phyloP scores from a whole-genome alignment of 2,329 filamentous ascomycete genomes.

The Colletotrichum phormii region DNA sequence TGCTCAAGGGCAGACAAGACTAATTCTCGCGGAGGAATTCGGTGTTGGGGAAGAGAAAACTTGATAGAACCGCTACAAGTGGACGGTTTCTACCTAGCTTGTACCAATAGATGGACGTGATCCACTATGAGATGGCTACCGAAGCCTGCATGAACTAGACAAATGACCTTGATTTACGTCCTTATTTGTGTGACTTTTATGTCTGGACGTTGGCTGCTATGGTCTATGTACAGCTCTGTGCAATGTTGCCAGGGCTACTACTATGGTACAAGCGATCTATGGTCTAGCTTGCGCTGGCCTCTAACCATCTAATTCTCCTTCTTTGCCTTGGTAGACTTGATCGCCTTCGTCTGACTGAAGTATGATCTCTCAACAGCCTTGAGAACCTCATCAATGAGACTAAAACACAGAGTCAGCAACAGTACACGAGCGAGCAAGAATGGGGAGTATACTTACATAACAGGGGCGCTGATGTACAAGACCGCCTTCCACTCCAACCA shows the following conservation, averaged over 20 bases:
- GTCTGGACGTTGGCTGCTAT: conserved; percentile 21
- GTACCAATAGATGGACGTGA: conserved; percentile 49
- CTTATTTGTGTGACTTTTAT: not conserved
- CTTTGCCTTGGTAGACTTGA: conserved; percentile 57
- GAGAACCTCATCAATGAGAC: conserved; percentile 84
- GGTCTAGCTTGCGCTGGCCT: conserved; percentile 41
- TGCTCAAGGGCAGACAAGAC: conserved; percentile 98
- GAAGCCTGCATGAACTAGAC: conserved; percentile 34
- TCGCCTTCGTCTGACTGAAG: conserved; percentile 66
- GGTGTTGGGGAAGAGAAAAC: conserved; percentile 5
- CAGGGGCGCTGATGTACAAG: conserved; percentile 86
- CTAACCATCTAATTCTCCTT: conserved; percentile 61
- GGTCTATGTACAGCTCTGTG: conserved; percentile 33
- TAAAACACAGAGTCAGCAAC: conserved; percentile 46
- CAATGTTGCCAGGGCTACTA: conserved; percentile 34
- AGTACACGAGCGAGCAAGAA: not conserved
- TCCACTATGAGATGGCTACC: conserved; percentile 32
- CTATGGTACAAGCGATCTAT: conserved; percentile 46
- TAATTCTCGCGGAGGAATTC: conserved; percentile 54
- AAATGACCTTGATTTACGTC: conserved; percentile 28
- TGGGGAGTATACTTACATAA: conserved; percentile 76
- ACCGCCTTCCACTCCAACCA: conserved; percentile 94
- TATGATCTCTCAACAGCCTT: conserved; percentile 80
- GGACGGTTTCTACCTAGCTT: conserved; percentile 42
- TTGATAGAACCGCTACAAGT: conserved; percentile 30